A percentile compares a stretch with the other conserved stretches of the same genome.
Conservation (phyloP, 2,329 filamentous ascomycete species). For the Thielaviopsis euricoi region DNA sequence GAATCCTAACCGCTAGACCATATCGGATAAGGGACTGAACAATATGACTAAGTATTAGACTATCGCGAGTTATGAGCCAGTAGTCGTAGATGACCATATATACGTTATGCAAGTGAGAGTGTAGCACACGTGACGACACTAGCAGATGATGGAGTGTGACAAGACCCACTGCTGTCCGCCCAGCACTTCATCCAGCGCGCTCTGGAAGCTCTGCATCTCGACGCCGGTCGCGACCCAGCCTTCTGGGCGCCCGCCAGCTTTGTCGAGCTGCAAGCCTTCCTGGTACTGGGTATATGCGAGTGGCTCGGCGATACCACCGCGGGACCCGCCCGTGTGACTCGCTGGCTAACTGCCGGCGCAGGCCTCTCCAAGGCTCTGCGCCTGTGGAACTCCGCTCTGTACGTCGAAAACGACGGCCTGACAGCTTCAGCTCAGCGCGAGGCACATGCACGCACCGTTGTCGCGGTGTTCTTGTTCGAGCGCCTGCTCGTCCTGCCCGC, state of each 20-base stretch:
- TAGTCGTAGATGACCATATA: too few relatives aligned
- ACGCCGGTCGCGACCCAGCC: neutral
- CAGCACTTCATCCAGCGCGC: neutral
- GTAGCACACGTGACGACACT: too few relatives aligned
- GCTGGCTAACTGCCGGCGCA: neutral
- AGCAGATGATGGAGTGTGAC: too few relatives aligned
- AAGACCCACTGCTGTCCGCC: too few relatives aligned
- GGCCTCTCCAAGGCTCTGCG: neutral
- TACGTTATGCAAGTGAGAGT: too few relatives aligned
- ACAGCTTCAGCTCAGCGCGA: neutral
- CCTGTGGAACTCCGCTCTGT: neutral
- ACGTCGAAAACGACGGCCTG: neutral
- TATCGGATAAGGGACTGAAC: too few relatives aligned
- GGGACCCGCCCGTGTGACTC: neutral
- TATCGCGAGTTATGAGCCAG: too few relatives aligned
- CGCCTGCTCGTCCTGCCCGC: neutral
- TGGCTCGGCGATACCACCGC: neutral
- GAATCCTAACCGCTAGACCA: too few relatives aligned
- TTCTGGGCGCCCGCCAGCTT: neutral
- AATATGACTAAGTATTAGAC: too few relatives aligned
- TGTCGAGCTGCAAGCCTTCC: neutral
- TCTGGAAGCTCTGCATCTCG: neutral
- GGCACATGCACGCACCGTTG: neutral
- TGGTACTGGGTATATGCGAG: conserved; percentile 4
- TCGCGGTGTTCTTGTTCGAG: conserved; percentile 1